Conservation (phyloP, 2,329 filamentous ascomycete species). For the Microcyclospora tardicrescens region DNA sequence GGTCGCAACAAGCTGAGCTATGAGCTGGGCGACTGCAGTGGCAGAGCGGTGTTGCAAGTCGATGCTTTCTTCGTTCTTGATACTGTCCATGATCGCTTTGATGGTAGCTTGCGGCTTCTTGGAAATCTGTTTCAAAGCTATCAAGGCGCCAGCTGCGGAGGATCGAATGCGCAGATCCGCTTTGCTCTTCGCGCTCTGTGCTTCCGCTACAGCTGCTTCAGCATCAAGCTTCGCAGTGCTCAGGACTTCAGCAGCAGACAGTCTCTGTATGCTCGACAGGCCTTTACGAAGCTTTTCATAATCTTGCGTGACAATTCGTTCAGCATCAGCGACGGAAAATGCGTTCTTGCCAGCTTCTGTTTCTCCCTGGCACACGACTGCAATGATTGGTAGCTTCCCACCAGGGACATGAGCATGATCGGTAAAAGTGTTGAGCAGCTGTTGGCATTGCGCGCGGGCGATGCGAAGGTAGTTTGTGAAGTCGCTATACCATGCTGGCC, state of each 20-base stretch:
- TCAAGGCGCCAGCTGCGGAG: constrained; percentile 72
- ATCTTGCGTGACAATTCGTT: constrained; percentile 74
- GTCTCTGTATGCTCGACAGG: constrained; percentile 76
- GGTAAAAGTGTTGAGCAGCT: constrained; percentile 79
- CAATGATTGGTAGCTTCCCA: constrained; percentile 62
- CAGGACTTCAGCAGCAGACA: constrained; percentile 69
- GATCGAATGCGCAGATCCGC: constrained; percentile 79
- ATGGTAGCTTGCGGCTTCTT: constrained; percentile 91
- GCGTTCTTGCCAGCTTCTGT: constrained; percentile 81
- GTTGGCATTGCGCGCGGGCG: constrained; percentile 80
- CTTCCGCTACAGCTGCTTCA: constrained; percentile 62
- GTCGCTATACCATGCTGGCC: constrained; percentile 74
- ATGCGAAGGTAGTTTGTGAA: constrained; percentile 82
- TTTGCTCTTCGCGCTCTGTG: constrained; percentile 62
- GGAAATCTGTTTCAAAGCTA: constrained; percentile 74
- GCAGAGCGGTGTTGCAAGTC: constrained; percentile 81
- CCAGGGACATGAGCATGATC: constrained; percentile 74
- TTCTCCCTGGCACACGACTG: constrained; percentile 89
- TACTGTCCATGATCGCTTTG: constrained; percentile 95
- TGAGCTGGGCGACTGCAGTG: constrained; percentile 66
- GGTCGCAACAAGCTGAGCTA: constrained; percentile 71
- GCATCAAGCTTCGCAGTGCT: constrained; percentile 63
- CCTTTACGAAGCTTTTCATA: constrained; percentile 79
- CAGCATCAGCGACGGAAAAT: constrained; percentile 76
- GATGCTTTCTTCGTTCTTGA: constrained; percentile 86